Conservation (phyloP, 176 grass and related monocot species). For the Avena sativa region DNA sequence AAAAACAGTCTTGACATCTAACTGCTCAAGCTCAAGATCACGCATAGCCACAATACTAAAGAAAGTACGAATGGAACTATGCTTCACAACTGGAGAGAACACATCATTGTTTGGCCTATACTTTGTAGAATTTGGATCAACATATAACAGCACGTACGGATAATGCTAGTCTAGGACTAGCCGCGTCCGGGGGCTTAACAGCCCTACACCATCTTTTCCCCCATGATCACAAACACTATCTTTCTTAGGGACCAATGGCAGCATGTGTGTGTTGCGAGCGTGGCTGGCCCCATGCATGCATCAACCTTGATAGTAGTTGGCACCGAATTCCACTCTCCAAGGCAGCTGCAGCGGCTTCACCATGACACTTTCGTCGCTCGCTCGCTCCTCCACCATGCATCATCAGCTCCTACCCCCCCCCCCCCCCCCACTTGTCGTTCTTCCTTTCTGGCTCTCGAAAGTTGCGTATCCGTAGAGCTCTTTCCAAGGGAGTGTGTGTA, state of each 20-base stretch:
- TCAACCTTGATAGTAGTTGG: constrained; percentile 66
- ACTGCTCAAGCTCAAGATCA: no score
- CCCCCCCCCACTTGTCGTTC: constrained; percentile 6
- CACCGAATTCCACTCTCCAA: constrained; percentile 72
- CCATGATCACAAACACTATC: constrained; percentile 33
- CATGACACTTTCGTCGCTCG: constrained; percentile 56
- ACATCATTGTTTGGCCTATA: no score
- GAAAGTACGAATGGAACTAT: no score
- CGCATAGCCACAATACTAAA: no score
- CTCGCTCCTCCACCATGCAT: not conserved
- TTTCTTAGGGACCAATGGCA: constrained; percentile 38
- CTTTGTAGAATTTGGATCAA: no score
- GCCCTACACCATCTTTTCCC: constrained; percentile 51
- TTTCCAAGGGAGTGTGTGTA: constrained; percentile 55
- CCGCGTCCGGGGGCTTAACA: constrained; percentile 50
- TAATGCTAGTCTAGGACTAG: constrained; percentile 59
- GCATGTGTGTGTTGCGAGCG: not conserved
- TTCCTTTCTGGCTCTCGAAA: constrained; percentile 64
- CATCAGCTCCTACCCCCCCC: not conserved
- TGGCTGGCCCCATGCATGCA: constrained; percentile 67
- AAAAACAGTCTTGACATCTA: no score
- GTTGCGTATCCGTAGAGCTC: constrained; percentile 76
- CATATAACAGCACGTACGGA: constrained; percentile 60
- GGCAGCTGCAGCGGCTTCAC: constrained; percentile 66
- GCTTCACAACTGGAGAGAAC: no score